Base-by-base conservation (phyloP, 2,329 filamentous ascomycete species). In the Rhinocladiella mackenziei region DNA sequence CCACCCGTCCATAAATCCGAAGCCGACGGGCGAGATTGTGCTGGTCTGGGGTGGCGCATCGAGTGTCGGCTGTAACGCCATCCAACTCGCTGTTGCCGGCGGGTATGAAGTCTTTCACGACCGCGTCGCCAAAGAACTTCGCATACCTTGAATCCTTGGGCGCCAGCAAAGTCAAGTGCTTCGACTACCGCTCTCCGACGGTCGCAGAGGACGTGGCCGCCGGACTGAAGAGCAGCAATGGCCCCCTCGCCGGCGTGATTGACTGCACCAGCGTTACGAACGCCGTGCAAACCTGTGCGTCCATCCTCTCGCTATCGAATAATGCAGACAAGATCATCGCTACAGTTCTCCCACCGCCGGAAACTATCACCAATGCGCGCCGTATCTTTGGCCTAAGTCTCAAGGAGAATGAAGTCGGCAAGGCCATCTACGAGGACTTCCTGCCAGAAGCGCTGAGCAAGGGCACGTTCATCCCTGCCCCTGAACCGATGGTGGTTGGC, bases 31-130 rank as follows among this genome's bases (percentile, higher is more conserved):
- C 13, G 25, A 49, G 15, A 10, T 39, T n/a, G 3, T 53, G 9
- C 38, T 72, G 17, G 48, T 73, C 11, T 72, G 67, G 65, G 70
- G 70, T 19, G 70, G 65, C 3, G 62, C 65, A 3, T 30, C 11
- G 11, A 32, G 29, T 14, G 29, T 32, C 29, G 29, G 29, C 29
- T 32, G 9, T 13, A 65, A 61, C n/a, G 62, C 65, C 1, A 62
- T 71, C 7, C 69, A 73, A 39, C 60, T 65, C 18, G 61, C 71
- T 7, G 57, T 57, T 11, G 60, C 60, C 2, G 54, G 65, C 5
- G 68, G 70, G 2, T 62, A 67, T 42, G 54, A 57, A 1, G 63
- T 65, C 29, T 43, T 65, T n/a, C 30, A 62, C 62, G 3, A 67
- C 64, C 10, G 56, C 61, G 1, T 65, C 62, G 3, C 51, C 57